A percentile compares a stretch with the other conserved stretches of the same genome.
phyloP scores from a whole-genome alignment of 208 protist genomes.

The Wallacemonas sp. region DNA sequence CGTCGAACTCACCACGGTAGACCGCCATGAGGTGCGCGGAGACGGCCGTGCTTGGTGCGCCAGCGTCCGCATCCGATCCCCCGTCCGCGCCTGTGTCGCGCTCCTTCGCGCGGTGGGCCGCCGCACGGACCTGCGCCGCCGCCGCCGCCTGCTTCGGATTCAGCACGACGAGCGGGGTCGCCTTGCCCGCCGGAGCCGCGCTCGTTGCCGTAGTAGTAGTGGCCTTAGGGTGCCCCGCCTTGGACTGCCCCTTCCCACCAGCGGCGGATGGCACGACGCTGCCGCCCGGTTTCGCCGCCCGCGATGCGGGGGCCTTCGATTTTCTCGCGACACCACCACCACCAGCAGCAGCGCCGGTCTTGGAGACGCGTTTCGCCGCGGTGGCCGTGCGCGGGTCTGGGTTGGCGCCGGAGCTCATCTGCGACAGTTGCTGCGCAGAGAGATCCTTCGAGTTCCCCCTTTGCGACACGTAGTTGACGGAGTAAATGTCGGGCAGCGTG shows the following conservation, averaged over 20 bases:
- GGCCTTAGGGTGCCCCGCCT: too few relatives aligned
- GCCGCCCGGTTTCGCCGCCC: too few relatives aligned
- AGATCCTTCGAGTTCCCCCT: neutral
- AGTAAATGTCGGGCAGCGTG: constrained; percentile 12
- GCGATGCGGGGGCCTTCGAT: too few relatives aligned
- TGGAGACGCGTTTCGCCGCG: neutral
- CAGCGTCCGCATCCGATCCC: too few relatives aligned
- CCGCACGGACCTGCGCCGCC: neutral
- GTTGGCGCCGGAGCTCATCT: neutral
- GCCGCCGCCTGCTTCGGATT: neutral
- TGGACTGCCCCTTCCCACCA: too few relatives aligned
- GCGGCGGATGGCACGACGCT: too few relatives aligned
- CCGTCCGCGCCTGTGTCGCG: neutral
- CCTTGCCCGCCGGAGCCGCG: neutral
- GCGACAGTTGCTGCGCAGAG: neutral
- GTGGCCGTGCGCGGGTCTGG: neutral
- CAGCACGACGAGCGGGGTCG: neutral
- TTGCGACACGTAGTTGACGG: constrained; percentile 15
- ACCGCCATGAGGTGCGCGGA: constrained; percentile 27
- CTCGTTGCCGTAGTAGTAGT: neutral
- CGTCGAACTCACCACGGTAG: constrained; percentile 49
- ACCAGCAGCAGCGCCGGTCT: too few relatives aligned
- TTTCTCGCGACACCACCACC: too few relatives aligned
- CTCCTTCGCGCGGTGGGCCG: constrained; percentile 3
- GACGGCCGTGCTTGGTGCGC: too few relatives aligned